Percentiles rank a stretch among this genome's conserved stretches.
These are phyloP conservation scores for Ensete ventricosum DNA, from an alignment of 176 grass and related monocot genomes.

Conservation along the genomic window DNA sequence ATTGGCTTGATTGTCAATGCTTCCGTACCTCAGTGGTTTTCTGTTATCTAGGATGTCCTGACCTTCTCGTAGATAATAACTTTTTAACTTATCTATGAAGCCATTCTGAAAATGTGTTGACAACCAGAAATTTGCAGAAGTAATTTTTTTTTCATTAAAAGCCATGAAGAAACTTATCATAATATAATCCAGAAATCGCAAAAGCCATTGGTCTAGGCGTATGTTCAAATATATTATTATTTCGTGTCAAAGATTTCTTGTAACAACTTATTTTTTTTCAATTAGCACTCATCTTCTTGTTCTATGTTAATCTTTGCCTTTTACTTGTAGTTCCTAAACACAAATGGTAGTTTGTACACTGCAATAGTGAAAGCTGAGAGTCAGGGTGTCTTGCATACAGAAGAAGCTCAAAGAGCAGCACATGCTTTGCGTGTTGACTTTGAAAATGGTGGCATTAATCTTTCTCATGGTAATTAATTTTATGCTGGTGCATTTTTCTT, in stretches of 20 bases:
- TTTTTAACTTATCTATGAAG: too few relatives aligned
- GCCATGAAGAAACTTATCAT: too few relatives aligned
- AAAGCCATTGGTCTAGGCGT: too few relatives aligned
- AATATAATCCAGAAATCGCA: too few relatives aligned
- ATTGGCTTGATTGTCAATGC: too few relatives aligned
- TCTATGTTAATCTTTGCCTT: background rate
- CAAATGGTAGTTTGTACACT: conserved; percentile 68
- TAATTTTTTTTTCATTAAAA: too few relatives aligned
- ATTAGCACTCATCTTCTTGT: background rate
- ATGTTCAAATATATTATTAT: too few relatives aligned
- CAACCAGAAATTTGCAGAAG: too few relatives aligned
- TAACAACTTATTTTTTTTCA: background rate
- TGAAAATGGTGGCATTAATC: conserved; percentile 94
- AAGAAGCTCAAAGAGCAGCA: conserved; percentile 69
- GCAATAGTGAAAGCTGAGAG: conserved; percentile 67
- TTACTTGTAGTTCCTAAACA: conserved; percentile 70
- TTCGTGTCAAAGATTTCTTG: background rate
- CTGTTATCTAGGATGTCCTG: too few relatives aligned
- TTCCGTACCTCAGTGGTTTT: too few relatives aligned
- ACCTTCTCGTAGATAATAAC: too few relatives aligned
- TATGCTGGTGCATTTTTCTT: conserved; percentile 7
- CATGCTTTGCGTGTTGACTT: conserved; percentile 63
- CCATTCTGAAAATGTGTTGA: too few relatives aligned
- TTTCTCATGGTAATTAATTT: conserved; percentile 46
- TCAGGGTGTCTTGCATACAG: conserved; percentile 42